A percentile compares a stretch with the other conserved stretches of the same genome.
These are phyloP conservation scores for Caryopteris hybrid DNA, from an alignment of 305 asterid genomes.

Conservation along the genomic window DNA sequence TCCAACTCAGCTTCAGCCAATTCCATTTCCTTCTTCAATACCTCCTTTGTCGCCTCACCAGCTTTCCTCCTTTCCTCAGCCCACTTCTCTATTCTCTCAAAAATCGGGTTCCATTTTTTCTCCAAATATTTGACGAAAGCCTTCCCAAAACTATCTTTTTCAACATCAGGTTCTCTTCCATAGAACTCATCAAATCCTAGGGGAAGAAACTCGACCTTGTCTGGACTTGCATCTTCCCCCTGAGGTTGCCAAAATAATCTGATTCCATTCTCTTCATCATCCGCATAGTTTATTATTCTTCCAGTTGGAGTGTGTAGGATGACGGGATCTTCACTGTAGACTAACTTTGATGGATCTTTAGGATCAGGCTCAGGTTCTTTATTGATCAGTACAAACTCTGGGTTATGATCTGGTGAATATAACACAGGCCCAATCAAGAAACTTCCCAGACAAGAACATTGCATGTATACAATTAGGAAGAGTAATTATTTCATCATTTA, in stretches of 20 bases:
- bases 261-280: conserved; percentile 83
- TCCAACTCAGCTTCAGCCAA: conserved; percentile 65
- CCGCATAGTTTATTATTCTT: conserved; percentile 73
- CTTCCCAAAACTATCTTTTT: conserved; percentile 32
- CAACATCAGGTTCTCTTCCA: conserved; percentile 34
- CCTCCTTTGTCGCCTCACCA: conserved; percentile 39
- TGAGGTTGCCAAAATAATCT: conserved; percentile 90
- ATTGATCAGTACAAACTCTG: conserved; percentile 72
- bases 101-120: conserved; percentile 26
- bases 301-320: conserved; percentile 95
- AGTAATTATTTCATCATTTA: not conserved
- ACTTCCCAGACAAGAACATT: not conserved
- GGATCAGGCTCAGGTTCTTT: conserved; percentile 95
- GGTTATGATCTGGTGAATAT: conserved; percentile 51
- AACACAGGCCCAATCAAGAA: conserved; percentile 7
- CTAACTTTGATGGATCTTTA: conserved; percentile 62
- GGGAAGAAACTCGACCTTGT: conserved; percentile 63
- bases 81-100: conserved; percentile 56
- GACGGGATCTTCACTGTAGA: conserved; percentile 71
- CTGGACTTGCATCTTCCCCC: conserved; percentile 54
- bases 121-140: conserved; percentile 40
- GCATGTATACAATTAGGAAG: not conserved
- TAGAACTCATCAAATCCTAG: conserved; percentile 86
- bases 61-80: conserved; percentile 56
- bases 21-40: conserved; percentile 53